Conservation (phyloP, 2,329 filamentous ascomycete genomes). For the Ascomycota sp. region DNA sequence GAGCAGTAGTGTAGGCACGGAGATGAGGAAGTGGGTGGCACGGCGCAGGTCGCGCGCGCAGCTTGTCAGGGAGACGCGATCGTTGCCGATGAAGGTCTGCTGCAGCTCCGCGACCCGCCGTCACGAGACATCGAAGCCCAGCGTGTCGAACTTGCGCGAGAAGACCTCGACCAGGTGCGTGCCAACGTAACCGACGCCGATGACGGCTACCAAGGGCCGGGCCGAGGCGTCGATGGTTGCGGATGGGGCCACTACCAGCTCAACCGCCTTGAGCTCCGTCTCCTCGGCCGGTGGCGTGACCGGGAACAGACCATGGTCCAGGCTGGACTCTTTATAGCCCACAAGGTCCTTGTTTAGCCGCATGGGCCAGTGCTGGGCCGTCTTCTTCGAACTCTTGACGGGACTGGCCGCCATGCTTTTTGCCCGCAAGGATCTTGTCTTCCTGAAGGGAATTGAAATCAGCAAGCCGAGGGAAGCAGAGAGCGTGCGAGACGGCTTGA, state of each 20-base stretch:
- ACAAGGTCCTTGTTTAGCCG: neutral
- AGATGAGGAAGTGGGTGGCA: conserved; percentile 29
- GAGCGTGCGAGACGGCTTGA: neutral
- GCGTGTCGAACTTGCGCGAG: conserved; percentile 15
- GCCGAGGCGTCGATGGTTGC: neutral
- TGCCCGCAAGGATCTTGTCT: neutral
- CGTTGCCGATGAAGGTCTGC: conserved; percentile 7
- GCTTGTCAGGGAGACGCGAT: conserved; percentile 15
- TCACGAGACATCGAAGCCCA: conserved; percentile 26
- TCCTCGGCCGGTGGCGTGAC: neutral
- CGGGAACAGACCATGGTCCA: neutral
- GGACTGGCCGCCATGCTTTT: neutral
- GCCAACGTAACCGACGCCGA: conserved; percentile 31
- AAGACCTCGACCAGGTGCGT: conserved; percentile 24
- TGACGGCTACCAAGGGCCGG: conserved; percentile 13
- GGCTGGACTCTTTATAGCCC: neutral
- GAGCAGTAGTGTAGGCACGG: conserved; percentile 27
- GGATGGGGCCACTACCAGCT: neutral
- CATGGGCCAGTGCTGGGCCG: neutral
- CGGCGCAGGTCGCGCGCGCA: conserved; percentile 14
- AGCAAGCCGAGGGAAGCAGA: neutral
- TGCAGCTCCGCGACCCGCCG: conserved; percentile 14
- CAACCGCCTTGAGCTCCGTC: neutral
- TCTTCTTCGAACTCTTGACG: neutral
- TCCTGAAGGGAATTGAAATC: neutral